A percentile compares a stretch with the other conserved stretches of the same genome.
Conservation (phyloP, 2,329 filamentous ascomycete species). For the Clarireedia hainanense region DNA sequence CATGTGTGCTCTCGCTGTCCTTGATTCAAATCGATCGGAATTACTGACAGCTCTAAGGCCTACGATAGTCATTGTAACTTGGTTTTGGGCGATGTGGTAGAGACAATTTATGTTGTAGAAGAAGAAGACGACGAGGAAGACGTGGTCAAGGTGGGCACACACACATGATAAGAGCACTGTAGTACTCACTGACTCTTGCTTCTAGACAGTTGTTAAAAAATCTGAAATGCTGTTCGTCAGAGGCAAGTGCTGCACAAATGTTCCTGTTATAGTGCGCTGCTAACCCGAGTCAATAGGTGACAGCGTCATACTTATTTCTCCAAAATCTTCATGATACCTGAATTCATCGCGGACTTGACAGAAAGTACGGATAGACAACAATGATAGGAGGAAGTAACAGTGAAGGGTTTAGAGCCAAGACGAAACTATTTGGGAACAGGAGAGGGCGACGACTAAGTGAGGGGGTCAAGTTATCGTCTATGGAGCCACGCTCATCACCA, state of each 20-base stretch:
- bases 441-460: no score
- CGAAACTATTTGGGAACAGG: no score
- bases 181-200: neutral
- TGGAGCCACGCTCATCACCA: no score
- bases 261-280: no score
- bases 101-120: constrained; percentile 91
- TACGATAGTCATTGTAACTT: constrained; percentile 99
- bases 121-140: constrained; percentile 64
- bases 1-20: constrained; percentile 58
- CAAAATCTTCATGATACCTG: constrained; percentile 28
- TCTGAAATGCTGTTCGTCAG: constrained; percentile 98
- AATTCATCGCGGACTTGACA: no score
- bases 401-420: no score
- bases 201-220: constrained; percentile 86
- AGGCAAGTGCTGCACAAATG: constrained; percentile 48
- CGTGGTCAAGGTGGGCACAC: constrained; percentile 53
- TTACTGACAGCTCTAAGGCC: constrained; percentile 48
- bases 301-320: constrained; percentile 65
- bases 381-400: no score
- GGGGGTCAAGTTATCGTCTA: no score
- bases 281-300: constrained; percentile 43
- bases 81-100: constrained; percentile 90
- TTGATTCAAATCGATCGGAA: constrained; percentile 13
- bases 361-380: no score
- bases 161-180: neutral